phyloP scores from a whole-genome alignment of 768 basidiomycete genomes.

The Pisolithus sp. region DNA sequence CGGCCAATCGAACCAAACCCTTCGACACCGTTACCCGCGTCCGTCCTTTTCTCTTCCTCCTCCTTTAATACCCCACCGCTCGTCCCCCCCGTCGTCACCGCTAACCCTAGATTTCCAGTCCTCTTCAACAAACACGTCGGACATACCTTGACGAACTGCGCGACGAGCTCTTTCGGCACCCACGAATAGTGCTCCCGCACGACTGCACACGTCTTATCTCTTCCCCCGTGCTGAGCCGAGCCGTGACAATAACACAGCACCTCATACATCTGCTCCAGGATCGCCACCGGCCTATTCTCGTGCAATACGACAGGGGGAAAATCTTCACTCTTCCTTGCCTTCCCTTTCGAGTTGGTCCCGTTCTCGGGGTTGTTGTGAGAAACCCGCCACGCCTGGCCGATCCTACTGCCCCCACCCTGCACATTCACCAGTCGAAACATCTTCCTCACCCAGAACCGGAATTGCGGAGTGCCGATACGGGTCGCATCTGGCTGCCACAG shows the following conservation, averaged over 20 bases:
- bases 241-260: conserved; percentile 70
- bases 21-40: too few species aligned
- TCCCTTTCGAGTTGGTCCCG: too few species aligned
- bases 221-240: conserved; percentile 60
- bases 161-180: conserved; percentile 80
- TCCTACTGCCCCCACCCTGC: conserved; percentile 10
- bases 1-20: too few species aligned
- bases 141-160: conserved; percentile 71
- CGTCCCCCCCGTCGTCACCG: background rate
- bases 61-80: too few species aligned
- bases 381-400: conserved; percentile 10
- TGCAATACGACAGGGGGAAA: conserved; percentile 51
- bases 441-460: conserved; percentile 79
- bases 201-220: conserved; percentile 68
- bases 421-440: conserved; percentile 55
- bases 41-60: too few species aligned
- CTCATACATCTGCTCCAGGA: conserved; percentile 74
- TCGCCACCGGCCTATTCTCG: conserved; percentile 66
- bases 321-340: conserved; percentile 6
- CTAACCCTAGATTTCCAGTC: conserved; percentile 25
- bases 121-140: conserved; percentile 60
- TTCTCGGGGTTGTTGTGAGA: too few species aligned
- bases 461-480: conserved; percentile 53
- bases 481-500: conserved; percentile 46
- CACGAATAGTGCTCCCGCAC: conserved; percentile 70